These are phyloP conservation scores for Cardiosporidium cionae DNA, from an alignment of 169 alveolate genomes.

Conservation along the genomic window DNA sequence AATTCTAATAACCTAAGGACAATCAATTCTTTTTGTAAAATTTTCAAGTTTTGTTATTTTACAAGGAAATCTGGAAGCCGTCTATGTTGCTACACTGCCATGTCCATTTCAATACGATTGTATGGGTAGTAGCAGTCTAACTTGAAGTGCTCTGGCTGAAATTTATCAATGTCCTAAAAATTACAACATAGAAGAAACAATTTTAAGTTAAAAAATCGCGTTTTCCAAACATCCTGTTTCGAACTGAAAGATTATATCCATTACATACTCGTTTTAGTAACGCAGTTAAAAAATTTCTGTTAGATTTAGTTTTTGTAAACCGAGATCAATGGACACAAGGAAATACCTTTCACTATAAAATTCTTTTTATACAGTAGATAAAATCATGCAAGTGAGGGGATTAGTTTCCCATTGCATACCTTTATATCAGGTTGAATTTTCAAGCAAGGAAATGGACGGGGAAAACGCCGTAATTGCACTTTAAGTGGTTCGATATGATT, in stretches of 20 bases:
- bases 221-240: neutral
- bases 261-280: neutral
- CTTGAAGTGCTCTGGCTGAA: conserved; percentile 74
- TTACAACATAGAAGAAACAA: neutral
- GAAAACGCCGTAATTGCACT: conserved; percentile 79
- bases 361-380: neutral
- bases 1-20: too few relatives aligned
- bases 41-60: too few relatives aligned
- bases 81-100: conserved; percentile 49
- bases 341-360: neutral
- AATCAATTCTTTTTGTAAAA: too few relatives aligned
- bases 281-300: neutral
- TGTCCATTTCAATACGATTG: conserved; percentile 36
- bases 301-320: neutral
- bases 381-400: neutral
- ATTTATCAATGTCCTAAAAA: conserved; percentile 68
- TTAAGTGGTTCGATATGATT: conserved; percentile 87
- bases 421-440: conserved; percentile 54
- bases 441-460: conserved; percentile 93
- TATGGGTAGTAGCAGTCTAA: conserved; percentile 80
- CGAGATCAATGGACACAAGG: neutral
- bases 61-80: too few relatives aligned
- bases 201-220: neutral
- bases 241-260: neutral
- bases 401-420: neutral